Conservation (phyloP, 2,329 filamentous ascomycete species). For the Hypoxylon sp. region DNA sequence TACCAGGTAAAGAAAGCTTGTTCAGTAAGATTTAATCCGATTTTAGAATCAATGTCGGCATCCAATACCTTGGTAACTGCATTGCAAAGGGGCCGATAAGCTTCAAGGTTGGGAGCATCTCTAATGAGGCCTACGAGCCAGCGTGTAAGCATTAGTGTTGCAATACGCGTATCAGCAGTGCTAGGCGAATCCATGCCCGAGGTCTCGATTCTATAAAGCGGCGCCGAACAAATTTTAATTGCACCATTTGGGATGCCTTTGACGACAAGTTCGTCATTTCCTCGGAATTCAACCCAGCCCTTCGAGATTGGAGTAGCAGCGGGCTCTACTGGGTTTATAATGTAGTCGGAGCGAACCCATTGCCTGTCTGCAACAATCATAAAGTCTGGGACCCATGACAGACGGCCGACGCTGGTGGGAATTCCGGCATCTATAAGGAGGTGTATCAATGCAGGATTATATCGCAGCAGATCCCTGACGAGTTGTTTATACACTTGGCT, state of each 20-base stretch:
- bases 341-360: neutral
- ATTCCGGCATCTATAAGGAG: slow-evolving; percentile 4
- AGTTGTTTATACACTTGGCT: slow-evolving; percentile 3
- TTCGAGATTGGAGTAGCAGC: neutral
- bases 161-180: neutral
- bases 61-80: neutral
- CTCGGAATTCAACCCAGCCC: neutral
- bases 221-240: neutral
- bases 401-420: neutral
- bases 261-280: neutral
- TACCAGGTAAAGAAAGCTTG: neutral
- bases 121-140: neutral
- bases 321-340: neutral
- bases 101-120: neutral
- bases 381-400: slow-evolving; percentile 10
- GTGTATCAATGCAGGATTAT: neutral
- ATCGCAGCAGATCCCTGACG: slow-evolving; percentile 1
- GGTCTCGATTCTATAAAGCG: neutral
- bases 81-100: neutral
- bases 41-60: neutral
- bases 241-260: neutral
- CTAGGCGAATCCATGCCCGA: neutral
- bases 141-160: neutral
- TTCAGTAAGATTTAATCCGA: neutral
- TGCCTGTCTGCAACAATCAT: neutral